These are phyloP conservation scores for Ulmus americana DNA, from an alignment of 331 rosid genomes.

Conservation along the genomic window DNA sequence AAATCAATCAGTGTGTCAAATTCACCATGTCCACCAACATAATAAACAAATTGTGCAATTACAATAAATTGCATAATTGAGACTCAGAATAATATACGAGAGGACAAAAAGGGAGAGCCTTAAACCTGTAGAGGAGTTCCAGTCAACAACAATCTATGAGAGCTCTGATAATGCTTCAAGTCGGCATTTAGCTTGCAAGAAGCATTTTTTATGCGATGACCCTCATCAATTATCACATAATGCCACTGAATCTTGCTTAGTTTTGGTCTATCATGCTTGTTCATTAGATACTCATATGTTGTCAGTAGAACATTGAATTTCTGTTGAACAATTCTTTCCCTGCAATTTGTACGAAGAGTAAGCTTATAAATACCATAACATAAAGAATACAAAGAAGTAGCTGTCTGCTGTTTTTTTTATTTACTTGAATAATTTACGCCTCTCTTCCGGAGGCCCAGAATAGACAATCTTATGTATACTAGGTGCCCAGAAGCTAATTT, in stretches of 20 bases:
- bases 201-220: constrained; percentile 99
- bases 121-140: constrained; percentile 97
- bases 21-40: neutral
- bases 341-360: constrained; percentile 36
- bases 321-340: constrained; percentile 90
- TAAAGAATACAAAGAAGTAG: constrained; percentile 7
- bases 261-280: constrained; percentile 99
- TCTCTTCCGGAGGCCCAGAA: constrained; percentile 92
- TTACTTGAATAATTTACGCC: constrained; percentile 94
- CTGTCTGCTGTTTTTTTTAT: constrained; percentile 11
- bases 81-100: constrained; percentile 1
- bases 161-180: constrained; percentile 84
- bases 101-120: constrained; percentile 19
- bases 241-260: constrained; percentile 94
- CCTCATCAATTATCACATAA: constrained; percentile 94
- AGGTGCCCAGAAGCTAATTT: constrained; percentile 95
- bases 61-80: neutral
- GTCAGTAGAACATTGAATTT: constrained; percentile 96
- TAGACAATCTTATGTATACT: constrained; percentile 65
- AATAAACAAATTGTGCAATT: neutral
- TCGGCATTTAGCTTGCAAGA: constrained; percentile 99
- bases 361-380: constrained; percentile 18
- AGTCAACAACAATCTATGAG: constrained; percentile 93
- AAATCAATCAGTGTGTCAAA: constrained; percentile 19
- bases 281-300: constrained; percentile 96